Conservation (phyloP, 2,329 filamentous ascomycete species). For the Cytospora paraplurivora region DNA sequence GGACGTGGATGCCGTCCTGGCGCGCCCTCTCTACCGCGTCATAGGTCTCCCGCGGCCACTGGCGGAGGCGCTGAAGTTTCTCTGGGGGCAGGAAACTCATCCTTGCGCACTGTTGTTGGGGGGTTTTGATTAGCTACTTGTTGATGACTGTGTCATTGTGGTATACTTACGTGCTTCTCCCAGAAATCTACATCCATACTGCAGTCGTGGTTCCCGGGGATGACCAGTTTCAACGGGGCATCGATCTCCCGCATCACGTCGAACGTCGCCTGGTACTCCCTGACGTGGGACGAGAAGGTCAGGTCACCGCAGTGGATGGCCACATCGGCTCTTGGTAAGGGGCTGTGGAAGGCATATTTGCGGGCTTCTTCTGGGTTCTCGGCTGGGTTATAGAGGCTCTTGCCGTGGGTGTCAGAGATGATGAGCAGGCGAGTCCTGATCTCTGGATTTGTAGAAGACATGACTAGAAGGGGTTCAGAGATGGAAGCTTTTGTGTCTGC, state of each 20-base stretch:
- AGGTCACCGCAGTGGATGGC: slow-evolving; percentile 26
- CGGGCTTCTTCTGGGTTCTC: neutral
- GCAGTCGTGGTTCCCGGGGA: slow-evolving; percentile 26
- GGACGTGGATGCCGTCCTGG: slow-evolving; percentile 17
- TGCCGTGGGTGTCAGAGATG: slow-evolving; percentile 28
- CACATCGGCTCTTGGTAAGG: slow-evolving; percentile 23
- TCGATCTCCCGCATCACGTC: slow-evolving; percentile 24
- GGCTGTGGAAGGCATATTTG: slow-evolving; percentile 17
- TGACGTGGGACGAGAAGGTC: slow-evolving; percentile 9
- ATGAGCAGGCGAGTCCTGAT: slow-evolving; percentile 28
- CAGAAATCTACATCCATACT: slow-evolving; percentile 16
- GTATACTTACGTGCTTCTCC: slow-evolving; percentile 11
- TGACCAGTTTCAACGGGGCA: slow-evolving; percentile 25
- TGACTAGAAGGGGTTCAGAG: neutral
- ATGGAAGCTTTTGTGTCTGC: neutral
- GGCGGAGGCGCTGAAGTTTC: neutral
- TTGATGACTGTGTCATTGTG: neutral
- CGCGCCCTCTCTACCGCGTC: slow-evolving; percentile 32
- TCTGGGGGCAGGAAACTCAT: slow-evolving; percentile 7
- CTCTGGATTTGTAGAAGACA: neutral
- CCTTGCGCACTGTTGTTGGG: neutral
- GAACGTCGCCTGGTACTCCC: slow-evolving; percentile 20
- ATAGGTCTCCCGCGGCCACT: slow-evolving; percentile 43
- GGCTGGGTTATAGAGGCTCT: slow-evolving; percentile 6
- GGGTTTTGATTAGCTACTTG: neutral